phyloP scores from a whole-genome alignment of 768 basidiomycete species.

The Boletus insuetus region DNA sequence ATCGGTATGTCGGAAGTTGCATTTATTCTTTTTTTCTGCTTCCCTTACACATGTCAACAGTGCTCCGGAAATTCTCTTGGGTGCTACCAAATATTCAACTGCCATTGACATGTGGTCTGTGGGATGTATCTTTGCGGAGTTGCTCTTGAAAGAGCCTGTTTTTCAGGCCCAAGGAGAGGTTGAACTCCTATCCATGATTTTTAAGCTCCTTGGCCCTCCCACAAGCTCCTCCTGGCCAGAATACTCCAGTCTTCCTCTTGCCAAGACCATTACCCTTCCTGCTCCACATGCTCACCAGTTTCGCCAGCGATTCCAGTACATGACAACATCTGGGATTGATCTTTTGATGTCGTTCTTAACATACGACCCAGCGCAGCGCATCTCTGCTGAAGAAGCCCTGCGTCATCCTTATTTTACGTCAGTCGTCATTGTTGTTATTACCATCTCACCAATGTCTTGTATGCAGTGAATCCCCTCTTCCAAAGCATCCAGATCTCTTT shows the following conservation, averaged over 20 bases:
- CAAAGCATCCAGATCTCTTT: conserved; percentile 96
- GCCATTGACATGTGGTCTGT: conserved; percentile 99
- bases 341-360: conserved; percentile 76
- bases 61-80: conserved; percentile 92
- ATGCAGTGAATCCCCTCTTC: conserved; percentile 83
- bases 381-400: conserved; percentile 86
- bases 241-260: conserved; percentile 72
- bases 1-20: conserved; percentile 60
- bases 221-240: conserved; percentile 86
- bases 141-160: conserved; percentile 93
- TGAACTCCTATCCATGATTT: conserved; percentile 91
- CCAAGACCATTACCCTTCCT: conserved; percentile 75
- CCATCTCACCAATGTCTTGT: neutral
- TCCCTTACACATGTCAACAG: conserved; percentile 39
- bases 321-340: conserved; percentile 83
- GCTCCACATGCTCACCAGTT: conserved; percentile 73
- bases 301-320: conserved; percentile 81
- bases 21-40: conserved; percentile 7
- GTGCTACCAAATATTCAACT: conserved; percentile 90
- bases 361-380: conserved; percentile 86
- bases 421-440: neutral
- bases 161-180: conserved; percentile 96
- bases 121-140: conserved; percentile 96
- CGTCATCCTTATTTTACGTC: conserved; percentile 91
- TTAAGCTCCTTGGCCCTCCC: conserved; percentile 93